Percentiles rank a stretch among this genome's conserved stretches.
phyloP scores from a whole-genome alignment of 2,329 filamentous ascomycete genomes.

The Aureobasidium sp. region DNA sequence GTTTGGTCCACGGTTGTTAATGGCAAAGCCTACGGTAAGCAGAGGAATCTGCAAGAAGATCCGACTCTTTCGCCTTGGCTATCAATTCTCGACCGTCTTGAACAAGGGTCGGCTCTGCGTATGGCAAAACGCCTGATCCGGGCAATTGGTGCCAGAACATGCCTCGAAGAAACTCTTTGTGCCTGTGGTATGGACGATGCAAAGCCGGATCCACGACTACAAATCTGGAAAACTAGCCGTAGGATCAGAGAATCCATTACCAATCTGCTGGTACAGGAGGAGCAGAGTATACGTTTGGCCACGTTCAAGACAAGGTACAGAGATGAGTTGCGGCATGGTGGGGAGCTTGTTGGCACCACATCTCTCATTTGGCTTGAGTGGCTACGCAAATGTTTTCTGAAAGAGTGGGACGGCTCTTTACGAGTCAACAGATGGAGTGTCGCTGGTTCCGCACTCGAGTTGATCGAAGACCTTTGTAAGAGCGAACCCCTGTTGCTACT shows the following conservation, averaged over 20 bases:
- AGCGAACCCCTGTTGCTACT: not conserved
- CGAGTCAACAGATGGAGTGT: conserved; percentile 60
- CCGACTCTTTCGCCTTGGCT: not conserved
- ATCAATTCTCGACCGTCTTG: conserved; percentile 8
- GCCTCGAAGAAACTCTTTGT: conserved; percentile 18
- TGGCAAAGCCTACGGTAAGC: conserved; percentile 13
- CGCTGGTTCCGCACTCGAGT: conserved; percentile 66
- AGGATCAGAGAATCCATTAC: not conserved
- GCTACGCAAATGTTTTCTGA: conserved; percentile 64
- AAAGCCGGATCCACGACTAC: not conserved
- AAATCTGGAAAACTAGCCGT: conserved; percentile 1
- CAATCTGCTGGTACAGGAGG: not conserved
- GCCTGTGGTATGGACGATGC: not conserved
- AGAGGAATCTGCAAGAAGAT: not conserved
- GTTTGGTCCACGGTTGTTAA: conserved; percentile 7
- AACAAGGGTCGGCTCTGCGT: conserved; percentile 34
- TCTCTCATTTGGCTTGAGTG: conserved; percentile 49
- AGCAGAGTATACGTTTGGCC: conserved; percentile 8
- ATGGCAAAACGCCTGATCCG: conserved; percentile 41
- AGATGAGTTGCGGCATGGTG: not conserved
- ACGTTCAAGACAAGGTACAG: not conserved
- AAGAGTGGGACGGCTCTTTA: conserved; percentile 70
- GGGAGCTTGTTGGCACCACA: conserved; percentile 13
- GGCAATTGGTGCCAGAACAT: conserved; percentile 40
- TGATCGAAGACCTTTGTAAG: conserved; percentile 49